Evolutionary conservation across 2,329 filamentous ascomycete species (phyloP).

Genomic region (Plenodomus biglobosus): DNA sequence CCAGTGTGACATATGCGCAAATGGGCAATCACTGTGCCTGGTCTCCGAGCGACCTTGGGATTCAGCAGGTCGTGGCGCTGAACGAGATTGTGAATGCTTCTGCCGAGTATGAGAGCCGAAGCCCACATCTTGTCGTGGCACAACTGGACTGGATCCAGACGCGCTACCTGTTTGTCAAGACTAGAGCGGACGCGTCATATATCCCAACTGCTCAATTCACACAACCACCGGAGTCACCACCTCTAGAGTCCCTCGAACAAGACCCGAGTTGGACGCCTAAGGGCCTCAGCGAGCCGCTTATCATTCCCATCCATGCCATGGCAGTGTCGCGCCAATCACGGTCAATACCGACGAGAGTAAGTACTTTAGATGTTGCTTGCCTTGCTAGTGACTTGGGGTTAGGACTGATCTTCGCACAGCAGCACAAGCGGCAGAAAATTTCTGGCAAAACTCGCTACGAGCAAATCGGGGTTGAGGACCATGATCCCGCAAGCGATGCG

Average conservation of each 20-base stretch:
- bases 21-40: conserved; percentile 49
- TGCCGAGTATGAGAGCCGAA: conserved; percentile 56
- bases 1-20: conserved; percentile 57
- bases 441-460: conserved; percentile 35
- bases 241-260: conserved; percentile 40
- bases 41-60: conserved; percentile 66
- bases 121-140: conserved; percentile 70
- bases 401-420: conserved; percentile 13
- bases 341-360: conserved; percentile 17
- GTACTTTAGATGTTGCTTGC: background rate
- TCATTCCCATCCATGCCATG: conserved; percentile 57
- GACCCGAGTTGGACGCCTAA: conserved; percentile 46
- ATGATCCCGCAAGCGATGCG: conserved; percentile 50
- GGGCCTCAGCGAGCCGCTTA: conserved; percentile 47
- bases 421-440: conserved; percentile 34
- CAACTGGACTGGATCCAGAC: conserved; percentile 87
- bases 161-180: conserved; percentile 72
- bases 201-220: conserved; percentile 19
- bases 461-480: conserved; percentile 43
- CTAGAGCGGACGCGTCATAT: background rate
- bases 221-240: too few species aligned
- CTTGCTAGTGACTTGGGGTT: background rate
- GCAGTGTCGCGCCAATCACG: conserved; percentile 49
- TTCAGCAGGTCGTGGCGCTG: conserved; percentile 66
- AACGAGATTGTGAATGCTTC: conserved; percentile 85